Percentiles rank a stretch among this genome's conserved stretches.
These are phyloP conservation scores for Hyaloscypha finlandica DNA, from an alignment of 495 filamentous ascomycete species.

Conservation along the genomic window DNA sequence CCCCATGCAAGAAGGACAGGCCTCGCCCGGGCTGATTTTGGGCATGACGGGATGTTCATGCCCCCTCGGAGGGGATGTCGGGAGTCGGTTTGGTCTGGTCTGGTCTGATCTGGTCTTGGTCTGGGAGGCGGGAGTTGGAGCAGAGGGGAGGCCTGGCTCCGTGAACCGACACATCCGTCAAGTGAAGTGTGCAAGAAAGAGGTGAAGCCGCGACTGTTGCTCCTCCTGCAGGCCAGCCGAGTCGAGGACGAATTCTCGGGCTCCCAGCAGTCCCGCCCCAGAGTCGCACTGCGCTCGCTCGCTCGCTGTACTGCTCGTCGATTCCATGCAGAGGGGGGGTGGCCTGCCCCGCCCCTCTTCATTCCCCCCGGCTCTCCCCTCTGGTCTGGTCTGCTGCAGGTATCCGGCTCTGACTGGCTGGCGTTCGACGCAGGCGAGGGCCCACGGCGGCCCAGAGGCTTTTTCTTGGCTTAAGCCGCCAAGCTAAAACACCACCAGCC, in stretches of 20 bases:
- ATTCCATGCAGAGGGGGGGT: background rate
- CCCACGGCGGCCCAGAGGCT: slow-evolving; percentile 28
- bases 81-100: background rate
- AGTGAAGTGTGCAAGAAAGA: too few species aligned
- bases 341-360: background rate
- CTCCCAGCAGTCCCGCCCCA: background rate
- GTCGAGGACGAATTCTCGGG: background rate
- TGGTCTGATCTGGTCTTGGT: too few species aligned
- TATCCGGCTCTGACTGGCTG: slow-evolving; percentile 3
- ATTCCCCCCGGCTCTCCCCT: background rate
- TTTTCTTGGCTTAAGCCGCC: slow-evolving; percentile 26
- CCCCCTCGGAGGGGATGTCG: background rate
- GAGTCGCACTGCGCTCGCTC: background rate
- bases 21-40: background rate
- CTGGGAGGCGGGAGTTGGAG: background rate
- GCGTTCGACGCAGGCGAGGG: background rate
- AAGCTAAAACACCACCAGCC: slow-evolving; percentile 18
- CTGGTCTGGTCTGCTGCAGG: slow-evolving; percentile 7
- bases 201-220: too few species aligned
- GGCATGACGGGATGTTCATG: slow-evolving; percentile 1
- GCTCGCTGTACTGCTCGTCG: background rate
- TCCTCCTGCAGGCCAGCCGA: background rate
- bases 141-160: background rate
- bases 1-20: background rate
- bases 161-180: background rate